Evolutionary conservation across 768 basidiomycete species (phyloP), one percentile per base, ranked within the genome.

Genomic region (Lentinula boryana): DNA sequence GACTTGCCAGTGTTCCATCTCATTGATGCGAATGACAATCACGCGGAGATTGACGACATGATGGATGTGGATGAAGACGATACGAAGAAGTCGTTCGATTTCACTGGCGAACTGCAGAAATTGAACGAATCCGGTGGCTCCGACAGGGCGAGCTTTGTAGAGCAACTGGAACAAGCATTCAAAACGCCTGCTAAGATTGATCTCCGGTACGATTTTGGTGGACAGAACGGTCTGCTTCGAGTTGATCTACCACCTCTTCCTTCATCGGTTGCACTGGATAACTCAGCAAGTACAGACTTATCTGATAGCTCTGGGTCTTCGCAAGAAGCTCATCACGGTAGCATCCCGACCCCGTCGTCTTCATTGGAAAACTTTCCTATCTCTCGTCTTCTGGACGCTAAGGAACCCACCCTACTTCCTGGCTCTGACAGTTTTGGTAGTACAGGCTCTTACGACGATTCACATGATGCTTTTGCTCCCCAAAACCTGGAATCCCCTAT

Each of bases 1-100:
- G 66, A 74, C 7, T 62, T 70, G 1, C 78, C 80, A 1, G 66
- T 78, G 3, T 79, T 82, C 73, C 74, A 74, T 33, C 79, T 4
- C 68, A 75, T 15, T 66, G 84, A 38, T 69, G 80, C 49, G 80
- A 73, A 78, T 13, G 75, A 69, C 0, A 69, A 78, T 40, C 74
- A 73, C 21, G 74, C 67, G 1, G 75, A 80, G 43, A 61, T 75
- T 3, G 80, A 80, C 31, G 80, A 77, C 18, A 72, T 71, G 21
- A 76, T 63, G 2, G 58, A 68, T 40, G 74, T 76, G 12, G 78
- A 78, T 0, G 85, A 86, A 58, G 82, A 83, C 56, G 83, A 87
- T 63, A 92, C 90, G 0, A 90, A 86, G 74, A 87, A 82, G 66
- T 88, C 86, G 1, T 93, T 93, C 62, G 91, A 93, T 67, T 93